These are phyloP conservation scores for Eurotiales sp. DNA, from an alignment of 2,329 filamentous ascomycete genomes.

Conservation along the genomic window DNA sequence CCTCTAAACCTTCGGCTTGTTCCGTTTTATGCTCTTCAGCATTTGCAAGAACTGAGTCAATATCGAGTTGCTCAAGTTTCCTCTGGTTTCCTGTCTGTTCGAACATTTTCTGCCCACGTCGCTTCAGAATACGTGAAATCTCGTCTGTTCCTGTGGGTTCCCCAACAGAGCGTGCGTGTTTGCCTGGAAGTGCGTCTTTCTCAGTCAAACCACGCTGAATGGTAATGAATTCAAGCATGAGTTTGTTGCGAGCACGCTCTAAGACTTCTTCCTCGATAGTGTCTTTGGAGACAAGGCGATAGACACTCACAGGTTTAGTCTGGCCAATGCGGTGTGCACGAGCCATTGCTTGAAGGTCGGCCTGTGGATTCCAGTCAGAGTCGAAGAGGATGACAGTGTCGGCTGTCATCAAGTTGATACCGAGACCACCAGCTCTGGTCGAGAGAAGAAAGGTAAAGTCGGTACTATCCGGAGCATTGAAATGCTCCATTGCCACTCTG, in stretches of 20 bases:
- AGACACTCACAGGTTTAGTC: slow-evolving; percentile 92
- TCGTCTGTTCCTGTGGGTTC: slow-evolving; percentile 90
- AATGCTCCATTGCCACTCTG: slow-evolving; percentile 94
- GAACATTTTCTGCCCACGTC: slow-evolving; percentile 98
- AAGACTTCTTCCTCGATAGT: slow-evolving; percentile 98
- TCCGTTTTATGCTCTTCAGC: slow-evolving; percentile 97
- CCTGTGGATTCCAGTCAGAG: slow-evolving; percentile 94
- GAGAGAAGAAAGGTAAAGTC: slow-evolving; percentile 97
- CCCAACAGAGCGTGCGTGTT: slow-evolving; percentile 66
- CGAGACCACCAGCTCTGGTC: slow-evolving; percentile 92
- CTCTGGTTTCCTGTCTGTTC: slow-evolving; percentile 96
- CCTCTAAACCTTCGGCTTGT: slow-evolving; percentile 88
- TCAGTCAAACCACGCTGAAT: slow-evolving; percentile 97
- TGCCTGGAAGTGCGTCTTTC: slow-evolving; percentile 78
- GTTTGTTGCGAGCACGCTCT: slow-evolving; percentile 93
- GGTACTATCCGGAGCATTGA: slow-evolving; percentile 92
- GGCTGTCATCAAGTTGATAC: slow-evolving; percentile 98
- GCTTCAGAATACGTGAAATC: slow-evolving; percentile 93
- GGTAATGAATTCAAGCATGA: slow-evolving; percentile 93
- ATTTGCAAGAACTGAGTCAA: slow-evolving; percentile 93
- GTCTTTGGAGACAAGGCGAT: slow-evolving; percentile 93
- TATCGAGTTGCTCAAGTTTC: slow-evolving; percentile 94
- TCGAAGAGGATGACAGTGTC: slow-evolving; percentile 98
- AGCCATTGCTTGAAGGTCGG: slow-evolving; percentile 97
- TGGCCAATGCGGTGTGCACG: slow-evolving; percentile 97